Base-by-base conservation (phyloP, 495 filamentous ascomycete species). In the Penicillium pancosmium region DNA sequence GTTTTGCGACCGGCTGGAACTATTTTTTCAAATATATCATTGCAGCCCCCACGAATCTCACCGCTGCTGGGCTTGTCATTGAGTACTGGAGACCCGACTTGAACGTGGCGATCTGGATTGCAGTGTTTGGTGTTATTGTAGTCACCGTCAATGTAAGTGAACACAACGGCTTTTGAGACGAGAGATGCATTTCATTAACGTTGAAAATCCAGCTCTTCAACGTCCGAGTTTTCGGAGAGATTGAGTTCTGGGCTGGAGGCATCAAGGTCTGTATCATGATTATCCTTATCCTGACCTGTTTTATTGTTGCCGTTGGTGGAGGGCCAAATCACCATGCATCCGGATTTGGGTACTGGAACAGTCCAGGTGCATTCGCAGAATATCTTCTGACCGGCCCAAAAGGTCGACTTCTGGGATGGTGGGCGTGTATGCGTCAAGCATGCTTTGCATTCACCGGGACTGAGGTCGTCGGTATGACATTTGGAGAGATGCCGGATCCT, bases 11-110 rank as follows among this genome's bases (percentile, higher is more conserved):
- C 23, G 23, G 23, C 23, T 23, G 23, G 23, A 23, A 23, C 23
- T 23, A 23, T 4, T 23, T 23, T 23, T 23, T 23, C 23, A 23
- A 23, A 23, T 23, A 23, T 4, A 23, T 23, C 23, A 23, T 23
- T 3, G 23, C 23, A 23, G 23, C 23, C 3, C 78, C 76, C 2
- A 73, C 80, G 40, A 90, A 95, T 66, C 75, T 93, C 35, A 93
- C 89, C 1, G 92, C 91, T 34, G 87, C 90, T 23, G 85, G 88
- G 54, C 70, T 94, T 8, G 87, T 93, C 3, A 84, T 96, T n/a
- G 76, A 88, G 48, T 90, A 81, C 59, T 96, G 92, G 92, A 57
- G 69, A 27, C 69, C 72, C 7, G 70, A 79, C 43, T 70, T 87
- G 21, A 87, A 82, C 54, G 71, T 79, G 49, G 83, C 68, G 6